Base-by-base conservation (phyloP, 164 flowering plant genomes). In the Vitis amurensis region DNA sequence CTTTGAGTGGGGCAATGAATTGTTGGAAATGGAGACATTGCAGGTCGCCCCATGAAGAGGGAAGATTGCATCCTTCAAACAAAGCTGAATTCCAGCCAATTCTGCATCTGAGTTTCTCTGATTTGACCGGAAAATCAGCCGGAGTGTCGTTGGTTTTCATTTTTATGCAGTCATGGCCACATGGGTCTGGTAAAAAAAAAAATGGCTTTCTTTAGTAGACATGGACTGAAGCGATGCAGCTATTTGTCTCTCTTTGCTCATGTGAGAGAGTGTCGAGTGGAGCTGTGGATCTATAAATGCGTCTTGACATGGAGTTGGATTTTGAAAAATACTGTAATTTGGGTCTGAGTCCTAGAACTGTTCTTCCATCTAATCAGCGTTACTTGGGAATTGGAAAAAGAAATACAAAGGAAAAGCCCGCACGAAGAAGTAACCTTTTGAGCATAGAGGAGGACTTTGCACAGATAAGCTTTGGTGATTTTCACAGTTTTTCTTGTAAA, bases 321-420 rank as follows among this genome's bases (percentile, higher is more conserved):
- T 83, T 82, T 59, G 85, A 83, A 19, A 83, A 84, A 75, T 75
- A 71, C 29, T 68, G 82, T 71, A 68, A 71, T 48, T 77, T 78
- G 49, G 84, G 76, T 74, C 76, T 73, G 59, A 85, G 84, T 71
- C 89, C 93, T 9, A 87, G 79, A 50, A 81, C 82, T 12, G 84
- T 82, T 72, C 87, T 83, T 72, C 83, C 78, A 19, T 67, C 87
- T 62, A 80, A 71, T 58, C 73, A 67, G n/a, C 76, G 31, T 58
- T 65, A 55, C 61, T 74, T 75, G 13, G 77, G 74, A 58, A 65
- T 62, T 52, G 79, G 77, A 64, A 77, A 78, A 56, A 79, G 79
- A 67, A 73, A 55, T 62, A 51, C 70, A 31, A 86, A 71, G 61
- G 64, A 67, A 61, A 82, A 82, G 68, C 74, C 80, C 8, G 50